These are phyloP conservation scores for Hypholoma fasciculare DNA, from an alignment of 768 basidiomycete species.

Conservation along the genomic window DNA sequence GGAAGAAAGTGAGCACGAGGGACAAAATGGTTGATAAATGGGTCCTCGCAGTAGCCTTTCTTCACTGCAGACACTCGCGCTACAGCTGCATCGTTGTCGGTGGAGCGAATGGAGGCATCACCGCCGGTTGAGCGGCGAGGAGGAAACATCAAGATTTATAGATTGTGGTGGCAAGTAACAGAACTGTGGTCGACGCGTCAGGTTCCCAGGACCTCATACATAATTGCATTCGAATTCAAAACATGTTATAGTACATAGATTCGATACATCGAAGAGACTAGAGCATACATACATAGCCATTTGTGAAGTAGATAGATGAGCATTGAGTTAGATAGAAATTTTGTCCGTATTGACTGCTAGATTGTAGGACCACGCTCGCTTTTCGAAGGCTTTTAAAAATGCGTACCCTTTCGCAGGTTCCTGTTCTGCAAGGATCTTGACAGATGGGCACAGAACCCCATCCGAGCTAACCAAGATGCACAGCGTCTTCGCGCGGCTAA, in stretches of 20 bases:
- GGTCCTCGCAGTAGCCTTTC: constrained; percentile 79
- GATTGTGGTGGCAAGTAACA: not conserved
- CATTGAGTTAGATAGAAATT: constrained; percentile 9
- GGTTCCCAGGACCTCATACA: too few relatives aligned
- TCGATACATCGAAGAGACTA: too few relatives aligned
- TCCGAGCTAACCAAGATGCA: constrained; percentile 48
- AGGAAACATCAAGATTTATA: constrained; percentile 15
- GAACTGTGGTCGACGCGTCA: too few relatives aligned
- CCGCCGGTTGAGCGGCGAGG: constrained; percentile 17
- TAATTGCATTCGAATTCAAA: too few relatives aligned
- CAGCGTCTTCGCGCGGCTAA: constrained; percentile 51
- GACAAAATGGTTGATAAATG: constrained; percentile 68
- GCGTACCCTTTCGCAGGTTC: constrained; percentile 46
- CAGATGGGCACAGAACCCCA: constrained; percentile 43
- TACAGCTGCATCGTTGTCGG: constrained; percentile 80
- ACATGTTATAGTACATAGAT: too few relatives aligned
- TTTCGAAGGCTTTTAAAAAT: constrained; percentile 49
- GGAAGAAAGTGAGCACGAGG: constrained; percentile 62
- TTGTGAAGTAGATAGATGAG: too few relatives aligned
- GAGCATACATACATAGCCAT: not conserved
- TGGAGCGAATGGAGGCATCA: constrained; percentile 69
- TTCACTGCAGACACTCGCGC: constrained; percentile 86
- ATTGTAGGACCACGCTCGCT: constrained; percentile 46
- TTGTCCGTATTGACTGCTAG: constrained; percentile 36
- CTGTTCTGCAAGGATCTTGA: constrained; percentile 43